phyloP scores from a whole-genome alignment of 140 eudicot species.

The Anethum foeniculum region DNA sequence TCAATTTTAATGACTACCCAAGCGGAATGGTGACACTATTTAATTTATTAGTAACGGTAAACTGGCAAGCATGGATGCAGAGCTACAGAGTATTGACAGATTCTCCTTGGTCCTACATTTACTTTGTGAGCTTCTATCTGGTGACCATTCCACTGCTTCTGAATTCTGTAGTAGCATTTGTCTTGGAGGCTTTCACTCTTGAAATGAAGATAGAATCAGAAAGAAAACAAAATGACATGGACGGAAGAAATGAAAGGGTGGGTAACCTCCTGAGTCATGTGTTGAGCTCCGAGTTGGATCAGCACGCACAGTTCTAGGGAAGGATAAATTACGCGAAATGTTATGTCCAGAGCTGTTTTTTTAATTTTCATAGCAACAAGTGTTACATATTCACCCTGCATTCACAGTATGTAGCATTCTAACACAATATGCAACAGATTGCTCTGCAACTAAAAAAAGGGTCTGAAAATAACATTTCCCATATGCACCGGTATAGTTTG shows the following conservation, averaged over 20 bases:
- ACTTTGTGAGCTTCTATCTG: conserved; percentile 87
- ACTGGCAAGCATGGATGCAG: conserved; percentile 97
- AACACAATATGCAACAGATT: no score
- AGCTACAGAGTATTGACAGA: conserved; percentile 61
- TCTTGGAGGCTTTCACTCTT: conserved; percentile 91
- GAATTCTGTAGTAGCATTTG: conserved; percentile 94
- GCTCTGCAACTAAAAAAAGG: no score
- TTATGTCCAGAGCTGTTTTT: no score
- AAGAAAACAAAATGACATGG: conserved; percentile 34
- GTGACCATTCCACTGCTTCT: conserved; percentile 66
- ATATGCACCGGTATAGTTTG: no score
- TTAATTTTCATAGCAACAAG: no score
- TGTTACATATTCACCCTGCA: no score
- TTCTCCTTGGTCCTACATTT: conserved; percentile 55
- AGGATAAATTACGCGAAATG: no score
- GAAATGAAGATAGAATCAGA: conserved; percentile 60
- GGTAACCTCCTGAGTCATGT: conserved; percentile 75
- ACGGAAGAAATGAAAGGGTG: conserved; percentile 57
- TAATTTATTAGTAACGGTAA: conserved; percentile 78
- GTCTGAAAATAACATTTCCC: no score
- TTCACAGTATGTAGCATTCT: no score
- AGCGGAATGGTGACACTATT: conserved; percentile 93
- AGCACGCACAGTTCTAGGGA: conserved; percentile 20
- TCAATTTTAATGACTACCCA: conserved; percentile 92
- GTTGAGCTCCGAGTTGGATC: conserved; percentile 56